Base-by-base conservation (phyloP, 2,329 filamentous ascomycete genomes). In the Monosporascus sp. region DNA sequence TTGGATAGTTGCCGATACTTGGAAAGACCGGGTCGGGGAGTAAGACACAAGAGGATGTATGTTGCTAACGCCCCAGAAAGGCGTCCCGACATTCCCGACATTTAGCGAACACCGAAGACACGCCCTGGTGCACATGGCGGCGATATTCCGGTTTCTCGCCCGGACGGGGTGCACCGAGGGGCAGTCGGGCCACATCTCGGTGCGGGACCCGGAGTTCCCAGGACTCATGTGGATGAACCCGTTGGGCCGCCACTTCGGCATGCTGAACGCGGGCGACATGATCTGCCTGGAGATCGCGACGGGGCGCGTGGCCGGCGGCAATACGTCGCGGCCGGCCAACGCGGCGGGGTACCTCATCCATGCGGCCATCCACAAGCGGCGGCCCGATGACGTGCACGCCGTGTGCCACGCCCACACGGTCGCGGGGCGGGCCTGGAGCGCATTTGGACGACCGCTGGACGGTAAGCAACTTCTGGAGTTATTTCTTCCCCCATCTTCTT, bases 271-370 rank as follows among this genome's bases (percentile, higher is more conserved):
- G 1, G 78, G 76, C 1, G 85, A 89, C 64, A 83, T 89, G 79
- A 80, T 89, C 48, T 78, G 85, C 44, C 76, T 89, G 2, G 80
- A 88, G 57, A 74, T 76, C 53, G 64, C 64, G 46, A 68, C 71
- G 11, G 86, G 86, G n/a, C 77, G 79, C 17, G 76, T 85, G 9
- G 77, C 87, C 5, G 84, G 82, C 17, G 86, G 85, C 1, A 86
- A 86, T 62, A 75, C 72, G 54, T 77, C 69, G 15, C 74, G 79
- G 35, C 80, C 86, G 2, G 78, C 79, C 47, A 90, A 90, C 66
- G 79, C 81, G 3, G 84, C 86, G 0, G 87, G 86, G 6, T 89
- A 86, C 64, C 71, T 83, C 57, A 90, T 90, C 60, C 87, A 90
- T 70, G 78, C 78, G 7, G 85, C 84, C 24, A 74, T 90, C 11